Percentiles rank a stretch among this genome's conserved stretches.
phyloP scores from a whole-genome alignment of 305 asterid species.

The Fraxinus ornus region DNA sequence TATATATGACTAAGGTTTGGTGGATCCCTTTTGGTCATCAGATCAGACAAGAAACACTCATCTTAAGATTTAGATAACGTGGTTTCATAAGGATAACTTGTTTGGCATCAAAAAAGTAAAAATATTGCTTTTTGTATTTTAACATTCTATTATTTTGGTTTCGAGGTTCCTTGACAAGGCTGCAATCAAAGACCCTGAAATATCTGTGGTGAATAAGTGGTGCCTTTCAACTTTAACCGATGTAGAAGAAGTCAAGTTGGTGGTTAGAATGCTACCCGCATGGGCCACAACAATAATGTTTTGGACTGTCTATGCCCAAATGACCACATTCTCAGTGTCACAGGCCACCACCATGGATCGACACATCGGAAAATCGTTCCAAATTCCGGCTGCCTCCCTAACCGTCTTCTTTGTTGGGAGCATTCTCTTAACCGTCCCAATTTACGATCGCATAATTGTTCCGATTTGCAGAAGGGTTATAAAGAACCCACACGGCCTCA shows the following conservation, averaged over 20 bases:
- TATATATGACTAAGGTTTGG: not conserved
- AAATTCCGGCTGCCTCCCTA: conserved; percentile 76
- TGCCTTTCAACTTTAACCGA: conserved; percentile 65
- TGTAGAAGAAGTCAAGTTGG: conserved; percentile 78
- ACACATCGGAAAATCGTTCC: conserved; percentile 49
- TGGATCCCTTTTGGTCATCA: not conserved
- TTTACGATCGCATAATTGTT: conserved; percentile 56
- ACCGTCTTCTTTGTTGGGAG: conserved; percentile 66
- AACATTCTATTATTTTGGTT: not conserved
- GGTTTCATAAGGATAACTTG: not conserved
- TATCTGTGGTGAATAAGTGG: conserved; percentile 46
- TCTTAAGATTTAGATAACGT: too few species aligned
- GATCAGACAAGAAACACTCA: too few species aligned
- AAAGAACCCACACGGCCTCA: conserved; percentile 54
- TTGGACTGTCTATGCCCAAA: conserved; percentile 81
- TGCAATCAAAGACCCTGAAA: conserved; percentile 50
- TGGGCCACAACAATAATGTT: conserved; percentile 90
- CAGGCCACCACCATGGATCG: conserved; percentile 80
- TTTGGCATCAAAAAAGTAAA: not conserved
- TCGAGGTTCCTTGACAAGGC: conserved; percentile 84
- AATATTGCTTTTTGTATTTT: not conserved
- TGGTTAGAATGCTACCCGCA: conserved; percentile 73
- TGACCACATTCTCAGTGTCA: conserved; percentile 83
- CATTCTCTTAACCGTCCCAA: conserved; percentile 58
- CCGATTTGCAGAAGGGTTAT: conserved; percentile 39